Evolutionary conservation across 441 rosid genomes (phyloP).

Genomic region (Raphanus hybrid): DNA sequence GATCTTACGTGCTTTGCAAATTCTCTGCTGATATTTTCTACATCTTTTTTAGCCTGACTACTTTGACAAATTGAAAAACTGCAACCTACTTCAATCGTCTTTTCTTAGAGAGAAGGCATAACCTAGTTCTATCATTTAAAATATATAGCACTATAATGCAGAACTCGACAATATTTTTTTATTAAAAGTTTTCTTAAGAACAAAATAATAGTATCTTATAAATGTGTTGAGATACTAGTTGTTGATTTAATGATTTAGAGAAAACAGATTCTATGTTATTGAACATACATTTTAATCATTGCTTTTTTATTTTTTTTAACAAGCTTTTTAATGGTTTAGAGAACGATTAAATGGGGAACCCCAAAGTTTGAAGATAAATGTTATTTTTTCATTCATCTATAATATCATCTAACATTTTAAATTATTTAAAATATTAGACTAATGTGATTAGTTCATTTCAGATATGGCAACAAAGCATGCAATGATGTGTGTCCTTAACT

Average conservation of each 20-base stretch:
- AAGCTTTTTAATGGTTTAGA: background rate
- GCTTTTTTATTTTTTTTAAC: background rate
- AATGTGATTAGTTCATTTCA: background rate
- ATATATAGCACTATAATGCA: too few species aligned
- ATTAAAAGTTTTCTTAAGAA: too few species aligned
- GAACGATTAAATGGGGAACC: background rate
- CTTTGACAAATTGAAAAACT: constrained; percentile 27
- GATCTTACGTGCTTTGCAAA: constrained; percentile 33
- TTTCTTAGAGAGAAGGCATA: too few species aligned
- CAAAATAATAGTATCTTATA: too few species aligned
- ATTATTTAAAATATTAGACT: background rate
- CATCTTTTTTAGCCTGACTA: background rate
- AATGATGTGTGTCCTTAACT: constrained; percentile 16
- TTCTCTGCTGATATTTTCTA: background rate
- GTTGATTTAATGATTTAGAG: background rate
- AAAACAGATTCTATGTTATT: too few species aligned
- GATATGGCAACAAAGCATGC: constrained; percentile 27
- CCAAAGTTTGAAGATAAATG: background rate
- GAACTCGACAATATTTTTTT: too few species aligned
- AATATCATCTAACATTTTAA: background rate
- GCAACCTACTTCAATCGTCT: background rate
- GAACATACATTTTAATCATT: background rate
- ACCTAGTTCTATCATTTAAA: too few species aligned
- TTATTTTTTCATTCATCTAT: background rate
- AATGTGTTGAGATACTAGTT: background rate